Conservation (phyloP, 31 red algal genomes). For the Asparagopsis taxiformis region DNA sequence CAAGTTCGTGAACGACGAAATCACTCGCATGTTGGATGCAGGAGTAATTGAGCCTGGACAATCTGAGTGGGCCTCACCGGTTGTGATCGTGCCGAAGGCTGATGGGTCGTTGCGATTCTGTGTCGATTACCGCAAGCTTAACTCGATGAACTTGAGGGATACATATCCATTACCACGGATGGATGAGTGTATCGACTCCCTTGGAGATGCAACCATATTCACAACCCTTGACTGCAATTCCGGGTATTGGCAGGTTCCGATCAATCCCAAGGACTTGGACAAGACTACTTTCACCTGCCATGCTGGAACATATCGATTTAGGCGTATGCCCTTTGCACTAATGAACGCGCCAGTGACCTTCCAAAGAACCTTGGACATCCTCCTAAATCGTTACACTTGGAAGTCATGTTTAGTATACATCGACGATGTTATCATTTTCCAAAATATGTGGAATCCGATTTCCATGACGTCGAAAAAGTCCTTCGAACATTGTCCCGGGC, state of each 20-base stretch:
- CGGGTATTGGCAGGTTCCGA: conserved; percentile 46
- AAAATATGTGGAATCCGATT: too few relatives aligned
- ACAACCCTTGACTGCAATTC: conserved; percentile 42
- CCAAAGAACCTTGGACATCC: too few relatives aligned
- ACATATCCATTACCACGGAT: conserved; percentile 43
- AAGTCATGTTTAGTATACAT: too few relatives aligned
- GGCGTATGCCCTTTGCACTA: too few relatives aligned
- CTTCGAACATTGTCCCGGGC: too few relatives aligned
- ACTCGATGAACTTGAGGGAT: conserved; percentile 27
- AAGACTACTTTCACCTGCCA: conserved; percentile 56
- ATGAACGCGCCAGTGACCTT: too few relatives aligned
- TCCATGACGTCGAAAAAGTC: too few relatives aligned
- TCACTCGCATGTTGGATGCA: conserved; percentile 17
- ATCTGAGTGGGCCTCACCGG: conserved; percentile 26
- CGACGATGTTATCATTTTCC: too few relatives aligned
- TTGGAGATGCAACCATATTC: conserved; percentile 34
- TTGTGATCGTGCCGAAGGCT: conserved; percentile 38
- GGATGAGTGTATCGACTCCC: conserved; percentile 66
- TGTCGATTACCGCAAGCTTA: conserved; percentile 46
- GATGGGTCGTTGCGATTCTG: conserved; percentile 51
- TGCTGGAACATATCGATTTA: too few relatives aligned
- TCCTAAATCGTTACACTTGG: too few relatives aligned
- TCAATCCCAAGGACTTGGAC: conserved; percentile 5
- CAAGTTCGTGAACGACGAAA: conserved; percentile 14
- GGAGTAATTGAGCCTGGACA: conserved; percentile 34